Evolutionary conservation across 495 filamentous ascomycete species (phyloP).

Genomic region (Talaromyces borbonicus): DNA sequence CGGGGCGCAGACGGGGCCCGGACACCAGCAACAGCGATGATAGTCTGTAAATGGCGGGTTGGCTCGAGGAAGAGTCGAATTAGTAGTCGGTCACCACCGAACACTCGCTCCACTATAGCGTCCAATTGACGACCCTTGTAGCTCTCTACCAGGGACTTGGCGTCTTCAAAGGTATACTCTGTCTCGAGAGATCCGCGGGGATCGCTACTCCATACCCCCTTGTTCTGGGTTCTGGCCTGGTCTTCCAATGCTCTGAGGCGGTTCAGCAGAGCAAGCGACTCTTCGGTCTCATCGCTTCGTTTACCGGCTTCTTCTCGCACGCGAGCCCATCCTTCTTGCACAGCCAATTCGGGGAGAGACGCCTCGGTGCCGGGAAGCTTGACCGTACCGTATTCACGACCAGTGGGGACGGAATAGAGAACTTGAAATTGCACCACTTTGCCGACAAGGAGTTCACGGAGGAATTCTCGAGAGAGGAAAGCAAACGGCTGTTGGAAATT

Average conservation of each 20-base stretch:
- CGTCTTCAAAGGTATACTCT: slow-evolving; percentile 64
- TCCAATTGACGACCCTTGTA: slow-evolving; percentile 72
- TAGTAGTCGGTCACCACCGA: slow-evolving; percentile 82
- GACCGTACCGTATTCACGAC: slow-evolving; percentile 78
- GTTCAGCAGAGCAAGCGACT: slow-evolving; percentile 57
- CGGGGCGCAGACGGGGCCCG: slow-evolving; percentile 78
- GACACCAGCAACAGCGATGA: slow-evolving; percentile 84
- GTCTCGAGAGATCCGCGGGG: slow-evolving; percentile 57
- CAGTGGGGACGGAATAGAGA: slow-evolving; percentile 73
- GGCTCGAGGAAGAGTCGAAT: slow-evolving; percentile 69
- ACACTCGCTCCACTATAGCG: slow-evolving; percentile 75
- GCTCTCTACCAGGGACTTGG: slow-evolving; percentile 60
- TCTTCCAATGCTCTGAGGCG: slow-evolving; percentile 67
- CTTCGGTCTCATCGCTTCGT: slow-evolving; percentile 72
- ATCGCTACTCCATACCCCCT: slow-evolving; percentile 61
- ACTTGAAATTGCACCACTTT: slow-evolving; percentile 77
- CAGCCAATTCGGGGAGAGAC: slow-evolving; percentile 64
- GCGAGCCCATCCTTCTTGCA: slow-evolving; percentile 82
- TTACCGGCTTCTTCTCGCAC: slow-evolving; percentile 83
- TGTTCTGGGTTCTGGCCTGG: slow-evolving; percentile 64
- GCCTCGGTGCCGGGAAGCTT: slow-evolving; percentile 60
- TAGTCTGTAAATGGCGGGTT: slow-evolving; percentile 70
- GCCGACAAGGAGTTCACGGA: slow-evolving; percentile 73
- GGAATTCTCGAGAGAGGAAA: slow-evolving; percentile 87
- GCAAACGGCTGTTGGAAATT: slow-evolving; percentile 50